Evolutionary conservation across 306 rosid genomes (phyloP).

Genomic region (Begonia loranthoides): DNA sequence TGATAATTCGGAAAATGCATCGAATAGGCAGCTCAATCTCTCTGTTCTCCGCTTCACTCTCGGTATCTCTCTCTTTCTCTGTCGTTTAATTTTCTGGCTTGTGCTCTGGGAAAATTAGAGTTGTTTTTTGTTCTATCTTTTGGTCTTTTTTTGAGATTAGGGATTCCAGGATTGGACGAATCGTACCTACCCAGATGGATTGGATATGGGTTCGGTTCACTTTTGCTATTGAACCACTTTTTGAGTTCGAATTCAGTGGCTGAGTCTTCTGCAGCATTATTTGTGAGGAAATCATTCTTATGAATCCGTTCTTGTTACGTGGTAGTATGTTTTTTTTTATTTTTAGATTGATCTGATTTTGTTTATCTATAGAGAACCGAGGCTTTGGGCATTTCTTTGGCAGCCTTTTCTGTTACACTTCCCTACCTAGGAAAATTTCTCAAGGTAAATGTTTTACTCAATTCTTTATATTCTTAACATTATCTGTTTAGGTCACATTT

Average conservation of each 20-base stretch:
- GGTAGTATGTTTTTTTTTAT: neutral
- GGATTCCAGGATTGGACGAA: constrained; percentile 88
- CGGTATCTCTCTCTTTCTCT: constrained; percentile 25
- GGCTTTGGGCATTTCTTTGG: constrained; percentile 69
- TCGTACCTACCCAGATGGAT: constrained; percentile 97
- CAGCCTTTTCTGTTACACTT: constrained; percentile 55
- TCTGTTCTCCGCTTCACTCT: constrained; percentile 87
- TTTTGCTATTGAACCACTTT: constrained; percentile 58
- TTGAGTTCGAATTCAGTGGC: constrained; percentile 42
- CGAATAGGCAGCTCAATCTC: constrained; percentile 50
- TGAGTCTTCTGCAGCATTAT: constrained; percentile 37
- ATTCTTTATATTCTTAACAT: neutral
- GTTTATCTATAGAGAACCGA: constrained; percentile 43
- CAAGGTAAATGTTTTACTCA: constrained; percentile 34
- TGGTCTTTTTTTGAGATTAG: constrained; percentile 21
- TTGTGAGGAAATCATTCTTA: constrained; percentile 23
- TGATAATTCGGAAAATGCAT: constrained; percentile 34
- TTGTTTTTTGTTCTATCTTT: neutral
- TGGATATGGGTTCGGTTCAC: constrained; percentile 84
- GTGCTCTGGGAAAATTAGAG: constrained; percentile 3
- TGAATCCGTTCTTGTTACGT: neutral
- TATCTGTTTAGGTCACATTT: neutral
- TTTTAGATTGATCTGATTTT: constrained; percentile 11
- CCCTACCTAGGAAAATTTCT: constrained; percentile 84
- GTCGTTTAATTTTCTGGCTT: neutral